These are phyloP conservation scores for Avicennia marina DNA, from an alignment of 257 asterid species.

Conservation along the genomic window DNA sequence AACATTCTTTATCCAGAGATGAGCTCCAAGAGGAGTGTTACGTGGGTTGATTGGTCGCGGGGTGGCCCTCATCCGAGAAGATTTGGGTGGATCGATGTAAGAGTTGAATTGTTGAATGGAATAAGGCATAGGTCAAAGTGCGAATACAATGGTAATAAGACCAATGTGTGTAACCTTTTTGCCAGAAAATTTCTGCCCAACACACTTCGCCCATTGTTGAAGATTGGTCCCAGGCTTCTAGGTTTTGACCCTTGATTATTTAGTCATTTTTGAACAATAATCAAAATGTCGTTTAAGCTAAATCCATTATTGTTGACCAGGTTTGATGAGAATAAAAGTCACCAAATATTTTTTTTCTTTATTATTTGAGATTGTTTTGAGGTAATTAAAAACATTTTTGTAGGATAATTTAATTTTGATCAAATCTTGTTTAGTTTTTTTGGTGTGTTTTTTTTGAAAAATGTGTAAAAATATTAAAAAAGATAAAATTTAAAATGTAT, in stretches of 20 bases:
- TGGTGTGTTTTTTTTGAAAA: too few relatives aligned
- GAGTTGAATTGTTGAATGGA: slow-evolving; percentile 31
- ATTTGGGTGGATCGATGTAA: slow-evolving; percentile 50
- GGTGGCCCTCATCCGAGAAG: slow-evolving; percentile 65
- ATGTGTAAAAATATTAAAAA: too few relatives aligned
- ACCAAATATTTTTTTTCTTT: too few relatives aligned
- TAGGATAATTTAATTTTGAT: too few relatives aligned
- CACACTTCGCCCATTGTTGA: slow-evolving; percentile 40
- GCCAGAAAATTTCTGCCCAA: slow-evolving; percentile 61
- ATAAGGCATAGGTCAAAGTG: slow-evolving; percentile 40
- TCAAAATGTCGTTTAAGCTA: too few relatives aligned
- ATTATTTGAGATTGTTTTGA: too few relatives aligned
- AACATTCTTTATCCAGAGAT: slow-evolving; percentile 41
- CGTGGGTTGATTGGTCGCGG: slow-evolving; percentile 67
- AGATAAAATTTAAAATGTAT: too few relatives aligned
- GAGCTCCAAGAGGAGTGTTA: slow-evolving; percentile 41
- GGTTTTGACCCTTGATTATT: slow-evolving; percentile 33
- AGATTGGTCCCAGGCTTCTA: slow-evolving; percentile 33
- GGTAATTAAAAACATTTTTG: too few relatives aligned
- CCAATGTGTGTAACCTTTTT: slow-evolving; percentile 47
- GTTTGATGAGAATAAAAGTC: too few relatives aligned
- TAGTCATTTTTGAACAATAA: background rate
- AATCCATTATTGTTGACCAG: too few relatives aligned
- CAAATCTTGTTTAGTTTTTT: too few relatives aligned
- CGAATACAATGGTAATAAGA: slow-evolving; percentile 43